These are phyloP conservation scores for Paragyromitra xinjiangensis DNA, from an alignment of 495 filamentous ascomycete genomes.

Conservation along the genomic window DNA sequence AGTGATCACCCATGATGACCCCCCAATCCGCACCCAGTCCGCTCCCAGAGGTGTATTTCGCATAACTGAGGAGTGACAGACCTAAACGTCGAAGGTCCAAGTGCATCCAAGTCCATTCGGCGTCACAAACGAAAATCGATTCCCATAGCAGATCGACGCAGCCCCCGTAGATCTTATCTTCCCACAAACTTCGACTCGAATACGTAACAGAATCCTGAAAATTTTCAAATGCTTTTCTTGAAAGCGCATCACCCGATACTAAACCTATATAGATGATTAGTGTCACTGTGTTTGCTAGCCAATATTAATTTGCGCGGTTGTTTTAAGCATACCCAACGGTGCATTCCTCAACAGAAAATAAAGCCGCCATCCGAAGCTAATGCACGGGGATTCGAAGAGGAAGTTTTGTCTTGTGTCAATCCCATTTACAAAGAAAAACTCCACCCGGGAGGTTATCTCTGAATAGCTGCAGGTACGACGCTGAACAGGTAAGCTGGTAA, in stretches of 20 bases:
- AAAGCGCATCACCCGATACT: neutral
- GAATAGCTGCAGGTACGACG: neutral
- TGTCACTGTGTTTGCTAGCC: neutral
- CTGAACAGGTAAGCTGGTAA: neutral
- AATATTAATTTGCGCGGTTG: neutral
- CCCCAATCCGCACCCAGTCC: neutral
- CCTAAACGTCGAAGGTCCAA: neutral
- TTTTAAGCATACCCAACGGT: neutral
- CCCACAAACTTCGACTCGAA: neutral
- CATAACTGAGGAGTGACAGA: neutral
- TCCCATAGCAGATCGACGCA: neutral
- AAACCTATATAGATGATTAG: neutral
- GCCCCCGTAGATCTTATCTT: neutral
- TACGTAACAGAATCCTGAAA: neutral
- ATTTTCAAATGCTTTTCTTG: neutral
- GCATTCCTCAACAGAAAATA: neutral
- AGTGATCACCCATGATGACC: conserved; percentile 26
- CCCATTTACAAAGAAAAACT: neutral
- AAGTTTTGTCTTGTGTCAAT: neutral
- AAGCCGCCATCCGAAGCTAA: neutral
- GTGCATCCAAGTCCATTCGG: neutral
- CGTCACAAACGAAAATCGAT: neutral
- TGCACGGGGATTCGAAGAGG: neutral
- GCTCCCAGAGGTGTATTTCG: neutral
- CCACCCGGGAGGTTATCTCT: neutral